Base-by-base conservation (phyloP, 2,329 filamentous ascomycete species). In the Didymosphaeria variabile region DNA sequence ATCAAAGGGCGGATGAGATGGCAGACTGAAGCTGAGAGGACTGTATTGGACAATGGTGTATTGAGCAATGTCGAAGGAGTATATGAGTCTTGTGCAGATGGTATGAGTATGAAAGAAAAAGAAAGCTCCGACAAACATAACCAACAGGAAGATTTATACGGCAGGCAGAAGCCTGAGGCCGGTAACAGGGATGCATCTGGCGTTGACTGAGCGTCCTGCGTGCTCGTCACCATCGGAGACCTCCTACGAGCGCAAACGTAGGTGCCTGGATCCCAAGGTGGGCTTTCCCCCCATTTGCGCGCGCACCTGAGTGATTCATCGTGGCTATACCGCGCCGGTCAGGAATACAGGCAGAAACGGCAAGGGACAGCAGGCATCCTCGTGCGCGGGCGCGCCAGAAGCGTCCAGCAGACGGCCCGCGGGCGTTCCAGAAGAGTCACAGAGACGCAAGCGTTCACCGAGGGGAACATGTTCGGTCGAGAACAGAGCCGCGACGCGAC, bases 141-240 rank as follows among this genome's bases (percentile, higher is more conserved):
- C 57, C 36, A 47, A 55, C 31, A 32, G 57, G 57, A 58, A 17
- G 59, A 69, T 71, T 70, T 75, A 75, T 75, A 74, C 58, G 13
- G 61, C 65, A 75, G 72, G 72, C 72, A 75, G 68, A 70, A 64
- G 63, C 67, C 68, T 73, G 73, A 76, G 74, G 73, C 74, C 73
- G 72, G 61, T 64, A 57, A 59, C 63, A 62, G 56, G 15, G 32
- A 40, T 49, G 52, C 42, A 32, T 57, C 58, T 49, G 54, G 53
- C 36, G 51, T 68, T 69, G 68, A 71, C 66, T 71, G 56, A 66
- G 67, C 17, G 38, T 51, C 29, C 47, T 52, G 32, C 45, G 5
- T 12, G 15, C 19, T 51, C 52, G 57, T 50, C 26, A 47, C 45
- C 55, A 62, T 70, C 71, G 70, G 71, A 64, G 61, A 66, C 29